Percentiles rank a stretch among this genome's conserved stretches.
Conservation (phyloP, 2,329 filamentous ascomycete species). For the Microascus cirrosus region DNA sequence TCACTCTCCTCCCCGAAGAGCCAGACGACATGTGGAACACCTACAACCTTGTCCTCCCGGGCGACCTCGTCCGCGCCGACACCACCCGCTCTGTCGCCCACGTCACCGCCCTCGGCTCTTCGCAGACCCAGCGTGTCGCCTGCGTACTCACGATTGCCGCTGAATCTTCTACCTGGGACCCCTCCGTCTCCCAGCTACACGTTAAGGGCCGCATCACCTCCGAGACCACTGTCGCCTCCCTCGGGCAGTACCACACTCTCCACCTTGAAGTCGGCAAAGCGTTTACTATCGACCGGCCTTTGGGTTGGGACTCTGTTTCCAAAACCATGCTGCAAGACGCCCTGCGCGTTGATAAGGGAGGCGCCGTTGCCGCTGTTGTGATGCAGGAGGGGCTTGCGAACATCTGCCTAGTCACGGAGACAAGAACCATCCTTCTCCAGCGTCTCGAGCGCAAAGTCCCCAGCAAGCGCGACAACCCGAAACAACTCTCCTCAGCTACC, state of each 20-base stretch:
- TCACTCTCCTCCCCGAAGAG: constrained; percentile 31
- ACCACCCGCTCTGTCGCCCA: constrained; percentile 43
- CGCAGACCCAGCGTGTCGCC: constrained; percentile 38
- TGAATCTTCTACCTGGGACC: constrained; percentile 47
- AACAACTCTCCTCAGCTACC: constrained; percentile 60
- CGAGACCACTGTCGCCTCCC: constrained; percentile 40
- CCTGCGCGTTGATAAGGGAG: constrained; percentile 65
- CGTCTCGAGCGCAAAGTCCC: constrained; percentile 56
- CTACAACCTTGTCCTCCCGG: constrained; percentile 46
- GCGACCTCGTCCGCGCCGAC: constrained; percentile 42
- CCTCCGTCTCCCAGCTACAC: constrained; percentile 40
- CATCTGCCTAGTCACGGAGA: constrained; percentile 72
- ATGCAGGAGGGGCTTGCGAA: constrained; percentile 85
- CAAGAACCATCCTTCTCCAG: constrained; percentile 66
- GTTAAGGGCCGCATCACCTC: constrained; percentile 42
- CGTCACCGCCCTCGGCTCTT: constrained; percentile 35
- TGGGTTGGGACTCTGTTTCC: constrained; percentile 84
- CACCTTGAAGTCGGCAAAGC: constrained; percentile 81
- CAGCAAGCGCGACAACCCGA: constrained; percentile 53
- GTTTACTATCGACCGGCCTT: constrained; percentile 77
- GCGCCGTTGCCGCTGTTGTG: constrained; percentile 78
- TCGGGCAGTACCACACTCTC: constrained; percentile 48
- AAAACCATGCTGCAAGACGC: constrained; percentile 68
- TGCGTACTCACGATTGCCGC: constrained; percentile 46
- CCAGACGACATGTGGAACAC: constrained; percentile 47